Percentiles rank a stretch among this genome's conserved stretches.
phyloP scores from a whole-genome alignment of 192 early-diverging fungal genomes.

The Dissophora ornata region DNA sequence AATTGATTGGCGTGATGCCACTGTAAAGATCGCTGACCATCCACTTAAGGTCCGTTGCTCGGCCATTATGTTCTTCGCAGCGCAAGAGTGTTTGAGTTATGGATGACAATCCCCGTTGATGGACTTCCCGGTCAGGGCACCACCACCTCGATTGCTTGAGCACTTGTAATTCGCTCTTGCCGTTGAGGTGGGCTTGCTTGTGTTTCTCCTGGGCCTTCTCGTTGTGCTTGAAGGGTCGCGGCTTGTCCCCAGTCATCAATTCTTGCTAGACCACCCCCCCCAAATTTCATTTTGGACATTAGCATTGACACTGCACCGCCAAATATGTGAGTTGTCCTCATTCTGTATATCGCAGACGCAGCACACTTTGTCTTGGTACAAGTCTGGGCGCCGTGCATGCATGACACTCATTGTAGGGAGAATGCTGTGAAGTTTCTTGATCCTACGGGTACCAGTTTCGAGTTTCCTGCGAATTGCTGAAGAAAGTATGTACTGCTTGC shows the following conservation, averaged over 20 bases:
- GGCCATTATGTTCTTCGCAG: not conserved
- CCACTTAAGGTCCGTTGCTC: too few species aligned
- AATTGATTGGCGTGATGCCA: too few species aligned
- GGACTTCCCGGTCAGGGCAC: not conserved
- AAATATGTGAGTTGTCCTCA: conserved; percentile 9
- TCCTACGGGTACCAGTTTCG: too few species aligned
- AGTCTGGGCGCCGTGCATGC: conserved; percentile 1
- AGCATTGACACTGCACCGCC: not conserved
- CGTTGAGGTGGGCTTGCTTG: too few species aligned
- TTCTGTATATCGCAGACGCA: not conserved
- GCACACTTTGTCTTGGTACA: not conserved
- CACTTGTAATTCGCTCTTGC: too few species aligned
- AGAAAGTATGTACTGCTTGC: too few species aligned
- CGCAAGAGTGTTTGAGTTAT: not conserved
- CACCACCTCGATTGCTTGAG: too few species aligned
- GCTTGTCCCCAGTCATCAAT: not conserved
- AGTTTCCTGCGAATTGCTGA: too few species aligned
- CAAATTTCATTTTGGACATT: not conserved
- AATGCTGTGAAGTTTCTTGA: not conserved
- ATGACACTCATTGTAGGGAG: conserved; percentile 5
- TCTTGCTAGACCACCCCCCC: not conserved
- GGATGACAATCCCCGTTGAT: not conserved
- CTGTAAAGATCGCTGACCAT: too few species aligned
- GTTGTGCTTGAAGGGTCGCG: not conserved
- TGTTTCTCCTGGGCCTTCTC: too few species aligned